These are phyloP conservation scores for Hericium rajendrae DNA, from an alignment of 768 basidiomycete genomes.

Conservation along the genomic window DNA sequence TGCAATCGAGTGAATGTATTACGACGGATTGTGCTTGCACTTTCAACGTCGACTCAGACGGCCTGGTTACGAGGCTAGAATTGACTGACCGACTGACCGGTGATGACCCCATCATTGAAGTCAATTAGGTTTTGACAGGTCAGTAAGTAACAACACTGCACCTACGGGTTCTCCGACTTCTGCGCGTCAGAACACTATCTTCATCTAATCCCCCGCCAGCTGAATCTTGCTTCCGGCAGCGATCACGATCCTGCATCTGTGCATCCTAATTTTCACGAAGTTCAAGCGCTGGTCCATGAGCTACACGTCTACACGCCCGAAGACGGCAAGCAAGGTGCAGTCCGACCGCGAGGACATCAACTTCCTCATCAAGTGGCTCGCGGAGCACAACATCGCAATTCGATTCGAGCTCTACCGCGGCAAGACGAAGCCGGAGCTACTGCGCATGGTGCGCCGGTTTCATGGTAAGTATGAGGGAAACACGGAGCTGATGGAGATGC, in stretches of 20 bases:
- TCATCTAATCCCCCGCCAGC: background rate
- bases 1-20: too few relatives aligned
- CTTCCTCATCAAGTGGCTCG: constrained; percentile 2
- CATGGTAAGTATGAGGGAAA: background rate
- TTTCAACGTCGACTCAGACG: too few relatives aligned
- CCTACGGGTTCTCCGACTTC: too few relatives aligned
- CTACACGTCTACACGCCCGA: background rate
- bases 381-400: background rate
- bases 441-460: background rate
- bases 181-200: background rate
- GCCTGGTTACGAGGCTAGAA: too few relatives aligned
- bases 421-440: background rate
- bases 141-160: too few relatives aligned
- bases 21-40: too few relatives aligned
- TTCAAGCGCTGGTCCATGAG: constrained; percentile 5
- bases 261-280: constrained; percentile 4
- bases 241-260: constrained; percentile 3
- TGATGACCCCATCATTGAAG: too few relatives aligned
- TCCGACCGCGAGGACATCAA: constrained; percentile 2
- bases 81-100: too few relatives aligned
- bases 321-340: background rate
- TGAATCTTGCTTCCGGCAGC: background rate
- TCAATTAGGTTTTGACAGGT: too few relatives aligned
- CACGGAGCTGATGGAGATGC: background rate
- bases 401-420: constrained; percentile 4